These are phyloP conservation scores for Sporothrix euskadiensis DNA, from an alignment of 2,329 filamentous ascomycete genomes.

Conservation along the genomic window DNA sequence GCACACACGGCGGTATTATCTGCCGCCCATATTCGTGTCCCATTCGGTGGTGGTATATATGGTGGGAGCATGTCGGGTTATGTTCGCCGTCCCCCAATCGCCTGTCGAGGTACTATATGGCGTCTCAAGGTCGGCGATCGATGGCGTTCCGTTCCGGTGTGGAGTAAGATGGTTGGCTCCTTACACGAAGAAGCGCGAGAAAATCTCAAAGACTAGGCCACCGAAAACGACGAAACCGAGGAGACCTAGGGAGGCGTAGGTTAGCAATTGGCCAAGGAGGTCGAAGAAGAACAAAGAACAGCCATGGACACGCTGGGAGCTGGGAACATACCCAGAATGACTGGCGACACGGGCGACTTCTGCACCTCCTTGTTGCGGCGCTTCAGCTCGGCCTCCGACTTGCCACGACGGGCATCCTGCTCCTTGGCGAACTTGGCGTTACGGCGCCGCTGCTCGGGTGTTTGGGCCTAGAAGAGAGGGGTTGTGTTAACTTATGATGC, in stretches of 20 bases:
- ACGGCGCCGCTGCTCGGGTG: constrained; percentile 76
- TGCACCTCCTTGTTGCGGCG: constrained; percentile 56
- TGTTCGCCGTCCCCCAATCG: background rate
- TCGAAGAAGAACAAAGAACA: too few species aligned
- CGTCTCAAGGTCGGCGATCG: background rate
- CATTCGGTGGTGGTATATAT: background rate
- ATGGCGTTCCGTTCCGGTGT: background rate
- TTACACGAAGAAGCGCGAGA: constrained; percentile 52
- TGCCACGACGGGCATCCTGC: constrained; percentile 73
- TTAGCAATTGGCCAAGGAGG: background rate
- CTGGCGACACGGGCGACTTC: constrained; percentile 64
- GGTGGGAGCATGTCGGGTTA: background rate
- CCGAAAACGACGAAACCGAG: constrained; percentile 64
- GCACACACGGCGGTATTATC: background rate
- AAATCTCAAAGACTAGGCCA: constrained; percentile 58
- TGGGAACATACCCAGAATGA: constrained; percentile 59
- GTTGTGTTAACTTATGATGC: background rate
- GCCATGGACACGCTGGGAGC: background rate
- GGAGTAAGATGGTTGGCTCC: background rate
- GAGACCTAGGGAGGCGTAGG: constrained; percentile 45
- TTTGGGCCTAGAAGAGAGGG: constrained; percentile 65
- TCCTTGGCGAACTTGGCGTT: constrained; percentile 77
- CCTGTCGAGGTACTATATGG: background rate
- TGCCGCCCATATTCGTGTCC: background rate
- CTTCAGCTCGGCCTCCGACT: constrained; percentile 65